These are phyloP conservation scores for Medicago ruthenica DNA, from an alignment of 306 rosid species.

Conservation along the genomic window DNA sequence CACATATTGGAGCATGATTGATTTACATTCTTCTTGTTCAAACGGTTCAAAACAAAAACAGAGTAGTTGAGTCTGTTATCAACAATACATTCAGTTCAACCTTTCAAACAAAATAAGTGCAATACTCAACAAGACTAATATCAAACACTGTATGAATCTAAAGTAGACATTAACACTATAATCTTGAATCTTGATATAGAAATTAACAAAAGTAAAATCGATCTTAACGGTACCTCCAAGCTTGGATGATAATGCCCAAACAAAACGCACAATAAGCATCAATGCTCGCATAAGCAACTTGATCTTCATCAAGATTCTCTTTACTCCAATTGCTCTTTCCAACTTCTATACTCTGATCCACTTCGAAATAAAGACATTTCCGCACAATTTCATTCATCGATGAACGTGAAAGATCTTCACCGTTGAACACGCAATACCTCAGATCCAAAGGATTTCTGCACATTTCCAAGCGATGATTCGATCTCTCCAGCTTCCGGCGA, in stretches of 20 bases:
- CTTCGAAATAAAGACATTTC: not conserved
- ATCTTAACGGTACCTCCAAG: constrained; percentile 17
- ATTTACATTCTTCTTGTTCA: too few species aligned
- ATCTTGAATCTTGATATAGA: too few species aligned
- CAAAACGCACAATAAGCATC: constrained; percentile 53
- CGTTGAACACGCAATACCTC: not conserved
- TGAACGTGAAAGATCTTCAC: not conserved
- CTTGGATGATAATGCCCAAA: constrained; percentile 39
- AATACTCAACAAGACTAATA: too few species aligned
- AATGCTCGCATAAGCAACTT: constrained; percentile 45
- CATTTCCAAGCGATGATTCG: not conserved
- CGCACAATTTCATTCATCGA: constrained; percentile 31
- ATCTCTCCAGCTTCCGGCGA: not conserved
- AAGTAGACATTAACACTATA: too few species aligned
- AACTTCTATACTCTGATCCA: constrained; percentile 34
- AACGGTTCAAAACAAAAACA: too few species aligned
- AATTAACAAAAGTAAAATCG: too few species aligned
- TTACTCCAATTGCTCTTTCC: constrained; percentile 42
- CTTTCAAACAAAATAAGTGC: too few species aligned
- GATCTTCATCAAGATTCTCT: constrained; percentile 20
- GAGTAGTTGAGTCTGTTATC: too few species aligned
- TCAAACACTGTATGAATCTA: too few species aligned
- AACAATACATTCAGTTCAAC: too few species aligned
- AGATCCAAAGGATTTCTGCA: constrained; percentile 36
- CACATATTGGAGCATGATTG: too few species aligned